phyloP scores from a whole-genome alignment of 192 early-diverging fungal genomes.

The Phycomyces nitens region DNA sequence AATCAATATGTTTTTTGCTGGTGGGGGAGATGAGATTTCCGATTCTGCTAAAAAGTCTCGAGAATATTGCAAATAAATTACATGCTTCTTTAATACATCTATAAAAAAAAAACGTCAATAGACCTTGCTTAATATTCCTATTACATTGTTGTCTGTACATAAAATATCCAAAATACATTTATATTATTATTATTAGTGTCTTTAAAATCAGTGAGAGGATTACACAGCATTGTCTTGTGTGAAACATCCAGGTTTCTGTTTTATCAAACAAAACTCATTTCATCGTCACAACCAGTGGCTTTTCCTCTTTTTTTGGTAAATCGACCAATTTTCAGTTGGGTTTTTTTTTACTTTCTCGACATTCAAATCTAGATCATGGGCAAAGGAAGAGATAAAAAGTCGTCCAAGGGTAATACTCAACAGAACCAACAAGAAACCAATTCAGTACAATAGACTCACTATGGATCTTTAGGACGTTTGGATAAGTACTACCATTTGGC shows the following conservation, averaged over 20 bases:
- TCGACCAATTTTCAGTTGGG: neutral
- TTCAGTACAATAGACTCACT: neutral
- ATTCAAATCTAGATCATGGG: slow-evolving; percentile 19
- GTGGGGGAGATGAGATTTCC: too few species aligned
- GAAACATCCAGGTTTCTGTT: too few species aligned
- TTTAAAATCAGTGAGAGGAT: too few species aligned
- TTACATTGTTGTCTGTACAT: too few species aligned
- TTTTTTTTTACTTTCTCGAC: slow-evolving; percentile 3
- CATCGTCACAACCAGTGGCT: slow-evolving; percentile 1
- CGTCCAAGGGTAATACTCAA: slow-evolving; percentile 29
- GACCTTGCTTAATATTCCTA: neutral
- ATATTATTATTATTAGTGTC: too few species aligned
- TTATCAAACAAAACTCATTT: neutral
- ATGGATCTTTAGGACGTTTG: slow-evolving; percentile 77
- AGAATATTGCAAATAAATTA: too few species aligned
- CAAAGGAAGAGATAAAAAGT: slow-evolving; percentile 40
- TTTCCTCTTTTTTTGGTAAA: slow-evolving; percentile 4
- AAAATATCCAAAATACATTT: too few species aligned
- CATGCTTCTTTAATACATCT: too few species aligned
- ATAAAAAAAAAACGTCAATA: too few species aligned
- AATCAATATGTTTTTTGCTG: too few species aligned
- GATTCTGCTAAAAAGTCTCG: too few species aligned
- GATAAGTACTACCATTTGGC: slow-evolving; percentile 99
- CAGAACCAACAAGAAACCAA: neutral
- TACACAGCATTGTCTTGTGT: too few species aligned